Evolutionary conservation across 306 rosid species (phyloP).

Genomic region (Comarum palustre): DNA sequence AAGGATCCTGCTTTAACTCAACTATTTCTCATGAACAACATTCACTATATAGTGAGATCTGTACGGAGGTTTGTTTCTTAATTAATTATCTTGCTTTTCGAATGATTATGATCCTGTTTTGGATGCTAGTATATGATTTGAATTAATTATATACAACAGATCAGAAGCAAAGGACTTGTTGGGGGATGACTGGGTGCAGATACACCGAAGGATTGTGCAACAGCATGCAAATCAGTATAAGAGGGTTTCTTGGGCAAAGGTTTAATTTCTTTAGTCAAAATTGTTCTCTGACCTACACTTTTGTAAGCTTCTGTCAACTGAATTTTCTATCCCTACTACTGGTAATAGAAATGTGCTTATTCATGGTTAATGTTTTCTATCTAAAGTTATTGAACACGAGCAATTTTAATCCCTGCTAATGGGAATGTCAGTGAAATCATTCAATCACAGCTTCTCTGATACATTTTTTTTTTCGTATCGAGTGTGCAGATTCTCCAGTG

Average conservation of each 20-base stretch:
- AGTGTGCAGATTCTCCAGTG: slow-evolving; percentile 80
- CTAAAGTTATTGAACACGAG: not conserved
- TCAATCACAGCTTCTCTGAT: not conserved
- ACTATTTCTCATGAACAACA: slow-evolving; percentile 93
- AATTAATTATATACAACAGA: slow-evolving; percentile 44
- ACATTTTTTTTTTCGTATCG: not conserved
- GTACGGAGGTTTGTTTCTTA: slow-evolving; percentile 65
- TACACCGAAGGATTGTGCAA: slow-evolving; percentile 90
- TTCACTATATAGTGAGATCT: slow-evolving; percentile 95
- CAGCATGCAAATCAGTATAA: slow-evolving; percentile 99
- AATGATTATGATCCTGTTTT: slow-evolving; percentile 12
- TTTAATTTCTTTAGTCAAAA: slow-evolving; percentile 25
- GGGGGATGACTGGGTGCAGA: slow-evolving; percentile 99
- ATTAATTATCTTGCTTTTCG: not conserved
- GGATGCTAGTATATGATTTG: slow-evolving; percentile 10
- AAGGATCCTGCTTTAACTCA: slow-evolving; percentile 87
- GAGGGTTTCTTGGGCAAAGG: slow-evolving; percentile 98
- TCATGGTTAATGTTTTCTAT: not conserved
- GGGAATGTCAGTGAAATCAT: not conserved
- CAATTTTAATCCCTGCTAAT: not conserved
- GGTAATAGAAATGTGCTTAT: not conserved
- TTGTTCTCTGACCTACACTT: not conserved
- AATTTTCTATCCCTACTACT: not conserved
- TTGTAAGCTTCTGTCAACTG: not conserved
- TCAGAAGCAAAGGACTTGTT: slow-evolving; percentile 95